phyloP scores from a whole-genome alignment of 2,329 filamentous ascomycete genomes.

The Calonectria fujianensis region DNA sequence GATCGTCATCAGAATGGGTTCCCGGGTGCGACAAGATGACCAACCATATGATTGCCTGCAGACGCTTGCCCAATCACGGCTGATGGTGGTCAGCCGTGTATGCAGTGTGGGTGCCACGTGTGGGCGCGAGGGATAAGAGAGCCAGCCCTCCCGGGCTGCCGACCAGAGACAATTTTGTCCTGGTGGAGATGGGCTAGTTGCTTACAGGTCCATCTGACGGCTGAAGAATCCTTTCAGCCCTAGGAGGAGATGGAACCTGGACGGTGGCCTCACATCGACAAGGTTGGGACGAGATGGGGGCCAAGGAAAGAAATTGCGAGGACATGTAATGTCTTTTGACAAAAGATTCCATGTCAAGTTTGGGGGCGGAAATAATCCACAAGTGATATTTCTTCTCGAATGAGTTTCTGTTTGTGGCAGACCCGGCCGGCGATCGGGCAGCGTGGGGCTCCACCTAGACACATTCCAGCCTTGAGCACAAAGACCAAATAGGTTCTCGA shows the following conservation, averaged over 20 bases:
- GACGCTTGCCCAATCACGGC: not conserved
- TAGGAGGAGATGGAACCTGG: not conserved
- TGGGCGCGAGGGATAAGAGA: not conserved
- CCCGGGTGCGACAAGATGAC: not conserved
- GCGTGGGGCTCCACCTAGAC: not conserved
- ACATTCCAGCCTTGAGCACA: not conserved
- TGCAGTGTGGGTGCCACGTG: slow-evolving; percentile 15
- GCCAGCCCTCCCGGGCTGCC: not conserved
- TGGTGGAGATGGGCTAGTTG: not conserved
- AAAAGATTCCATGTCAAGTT: not conserved
- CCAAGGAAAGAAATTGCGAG: not conserved
- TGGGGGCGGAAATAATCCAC: not conserved
- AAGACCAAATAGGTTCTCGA: not conserved
- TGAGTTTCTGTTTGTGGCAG: not conserved
- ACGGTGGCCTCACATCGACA: not conserved
- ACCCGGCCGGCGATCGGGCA: not conserved
- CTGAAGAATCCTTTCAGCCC: slow-evolving; percentile 6
- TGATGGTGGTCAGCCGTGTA: slow-evolving; percentile 1
- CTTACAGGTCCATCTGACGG: slow-evolving; percentile 4
- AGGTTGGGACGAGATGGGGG: not conserved
- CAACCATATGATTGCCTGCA: slow-evolving; percentile 1
- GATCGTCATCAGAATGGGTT: not conserved
- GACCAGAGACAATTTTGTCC: not conserved
- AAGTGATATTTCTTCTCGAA: not conserved
- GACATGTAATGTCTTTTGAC: not conserved